These are phyloP conservation scores for Endoconidiophora laricicola DNA, from an alignment of 2,329 filamentous ascomycete species.

Conservation along the genomic window DNA sequence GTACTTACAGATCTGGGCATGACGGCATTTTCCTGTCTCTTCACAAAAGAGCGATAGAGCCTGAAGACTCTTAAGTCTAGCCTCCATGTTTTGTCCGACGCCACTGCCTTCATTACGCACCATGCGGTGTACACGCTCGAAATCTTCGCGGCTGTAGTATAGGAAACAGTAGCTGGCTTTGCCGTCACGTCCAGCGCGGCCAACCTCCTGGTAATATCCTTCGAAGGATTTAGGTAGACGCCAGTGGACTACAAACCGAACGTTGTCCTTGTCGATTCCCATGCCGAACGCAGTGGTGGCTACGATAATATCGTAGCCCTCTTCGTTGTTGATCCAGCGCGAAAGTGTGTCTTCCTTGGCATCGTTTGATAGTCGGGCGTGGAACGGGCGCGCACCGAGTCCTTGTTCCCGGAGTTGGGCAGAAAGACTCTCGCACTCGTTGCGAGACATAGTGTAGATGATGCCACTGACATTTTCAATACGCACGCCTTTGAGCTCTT, in stretches of 20 bases:
- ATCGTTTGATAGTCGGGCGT: slow-evolving; percentile 50
- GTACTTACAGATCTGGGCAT: slow-evolving; percentile 57
- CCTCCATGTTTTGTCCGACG: slow-evolving; percentile 18
- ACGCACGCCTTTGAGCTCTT: slow-evolving; percentile 42
- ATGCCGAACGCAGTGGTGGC: slow-evolving; percentile 94
- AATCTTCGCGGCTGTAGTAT: slow-evolving; percentile 79
- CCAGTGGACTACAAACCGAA: slow-evolving; percentile 92
- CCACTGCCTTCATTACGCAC: slow-evolving; percentile 20
- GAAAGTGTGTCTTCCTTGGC: slow-evolving; percentile 55
- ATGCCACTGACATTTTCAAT: slow-evolving; percentile 55
- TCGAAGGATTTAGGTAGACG: slow-evolving; percentile 87
- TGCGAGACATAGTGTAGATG: slow-evolving; percentile 61
- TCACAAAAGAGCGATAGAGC: slow-evolving; percentile 71
- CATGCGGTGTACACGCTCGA: slow-evolving; percentile 52
- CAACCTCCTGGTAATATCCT: slow-evolving; percentile 90
- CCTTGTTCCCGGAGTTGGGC: slow-evolving; percentile 47
- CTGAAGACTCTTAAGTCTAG: slow-evolving; percentile 45
- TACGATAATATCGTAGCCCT: slow-evolving; percentile 78
- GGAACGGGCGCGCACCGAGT: slow-evolving; percentile 58
- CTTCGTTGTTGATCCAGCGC: slow-evolving; percentile 55
- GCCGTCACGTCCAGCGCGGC: slow-evolving; percentile 76
- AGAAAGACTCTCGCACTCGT: slow-evolving; percentile 58
- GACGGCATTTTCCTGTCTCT: slow-evolving; percentile 53
- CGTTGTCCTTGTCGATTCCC: slow-evolving; percentile 92
- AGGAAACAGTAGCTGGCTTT: slow-evolving; percentile 76